phyloP scores from a whole-genome alignment of 306 rosid species.

The Acacia crassicarpa region DNA sequence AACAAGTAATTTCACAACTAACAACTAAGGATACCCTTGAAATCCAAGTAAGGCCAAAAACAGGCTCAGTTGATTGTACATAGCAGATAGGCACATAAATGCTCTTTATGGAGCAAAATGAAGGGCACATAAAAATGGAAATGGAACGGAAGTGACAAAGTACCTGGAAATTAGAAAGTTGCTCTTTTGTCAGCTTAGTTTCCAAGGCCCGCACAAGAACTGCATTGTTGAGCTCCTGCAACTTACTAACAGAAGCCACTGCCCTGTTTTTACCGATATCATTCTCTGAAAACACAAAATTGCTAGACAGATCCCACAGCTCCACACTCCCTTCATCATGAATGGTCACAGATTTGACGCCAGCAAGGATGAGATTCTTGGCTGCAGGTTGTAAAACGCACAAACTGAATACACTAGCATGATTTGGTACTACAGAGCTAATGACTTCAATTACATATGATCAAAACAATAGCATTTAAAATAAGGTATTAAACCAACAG shows the following conservation, averaged over 20 bases:
- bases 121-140: not conserved
- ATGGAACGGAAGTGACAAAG: not conserved
- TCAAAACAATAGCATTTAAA: not conserved
- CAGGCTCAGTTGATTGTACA: not conserved
- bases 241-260: constrained; percentile 70
- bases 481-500: not conserved
- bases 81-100: not conserved
- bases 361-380: constrained; percentile 91
- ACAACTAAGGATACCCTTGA: not conserved
- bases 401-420: constrained; percentile 12
- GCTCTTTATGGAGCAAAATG: not conserved
- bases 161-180: constrained; percentile 79
- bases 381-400: constrained; percentile 56
- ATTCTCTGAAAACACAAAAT: constrained; percentile 64
- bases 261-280: constrained; percentile 85
- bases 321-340: constrained; percentile 82
- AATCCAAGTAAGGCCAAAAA: not conserved
- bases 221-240: constrained; percentile 93
- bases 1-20: not conserved
- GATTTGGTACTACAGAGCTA: not conserved
- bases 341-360: constrained; percentile 87
- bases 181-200: constrained; percentile 54
- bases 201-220: constrained; percentile 66
- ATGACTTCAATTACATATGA: not conserved
- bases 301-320: constrained; percentile 84